Conservation (phyloP, 768 basidiomycete species). For the Auricularia auricula-judae region DNA sequence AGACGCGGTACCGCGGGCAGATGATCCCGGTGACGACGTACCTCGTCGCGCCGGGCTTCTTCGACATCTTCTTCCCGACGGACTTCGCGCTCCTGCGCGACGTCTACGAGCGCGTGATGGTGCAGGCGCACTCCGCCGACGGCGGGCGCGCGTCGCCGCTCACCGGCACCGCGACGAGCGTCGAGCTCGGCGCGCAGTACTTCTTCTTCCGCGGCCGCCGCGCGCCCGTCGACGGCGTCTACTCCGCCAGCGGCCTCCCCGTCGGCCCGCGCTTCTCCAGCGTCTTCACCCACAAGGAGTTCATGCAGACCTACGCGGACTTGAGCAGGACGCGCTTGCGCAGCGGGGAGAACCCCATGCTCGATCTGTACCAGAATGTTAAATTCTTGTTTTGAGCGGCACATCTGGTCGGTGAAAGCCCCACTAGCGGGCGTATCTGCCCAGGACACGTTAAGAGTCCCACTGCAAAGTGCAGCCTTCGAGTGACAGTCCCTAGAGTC, state of each 20-base stretch:
- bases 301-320: conserved; percentile 78
- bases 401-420: no score
- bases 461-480: no score
- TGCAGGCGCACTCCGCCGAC: conserved; percentile 31
- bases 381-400: conserved; percentile 69
- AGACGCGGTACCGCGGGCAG: conserved; percentile 75
- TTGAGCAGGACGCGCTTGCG: conserved; percentile 54
- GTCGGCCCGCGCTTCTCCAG: conserved; percentile 71
- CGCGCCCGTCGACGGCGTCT: conserved; percentile 55
- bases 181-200: conserved; percentile 49
- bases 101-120: conserved; percentile 80
- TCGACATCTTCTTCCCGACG: conserved; percentile 98
- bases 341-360: conserved; percentile 82
- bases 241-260: conserved; percentile 64
- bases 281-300: conserved; percentile 83
- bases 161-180: conserved; percentile 34
- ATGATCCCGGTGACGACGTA: conserved; percentile 86
- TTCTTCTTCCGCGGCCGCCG: conserved; percentile 58
- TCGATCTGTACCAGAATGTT: conserved; percentile 87
- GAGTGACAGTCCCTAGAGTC: no score
- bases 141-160: conserved; percentile 38
- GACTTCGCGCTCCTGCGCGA: conserved; percentile 74
- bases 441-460: no score
- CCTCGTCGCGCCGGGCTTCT: conserved; percentile 89
- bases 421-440: no score